Base-by-base conservation (phyloP, 2,329 filamentous ascomycete genomes). In the Trichocomaceae sp. region DNA sequence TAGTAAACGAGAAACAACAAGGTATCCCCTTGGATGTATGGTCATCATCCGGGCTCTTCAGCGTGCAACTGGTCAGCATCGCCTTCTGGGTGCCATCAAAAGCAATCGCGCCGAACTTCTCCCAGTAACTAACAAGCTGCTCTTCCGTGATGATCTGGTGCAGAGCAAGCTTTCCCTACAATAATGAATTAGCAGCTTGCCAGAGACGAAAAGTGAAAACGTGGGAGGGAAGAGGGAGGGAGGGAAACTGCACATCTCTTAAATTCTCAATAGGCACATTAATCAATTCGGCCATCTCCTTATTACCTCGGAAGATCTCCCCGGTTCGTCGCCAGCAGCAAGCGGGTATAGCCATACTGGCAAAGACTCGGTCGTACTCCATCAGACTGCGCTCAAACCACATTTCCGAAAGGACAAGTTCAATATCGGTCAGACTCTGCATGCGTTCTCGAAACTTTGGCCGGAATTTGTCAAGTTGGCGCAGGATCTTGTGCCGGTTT, bases 341-440 rank as follows among this genome's bases (percentile, higher is more conserved):
- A 13, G 93, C 93, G 0, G 93, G 93, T 59, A 99, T 92, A 1
- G 93, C 93, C 93, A 99, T 99, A 69, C 90, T 95, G 1, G 93
- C 93, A 75, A 99, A 99, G 1, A 99, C 91, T 31, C 93, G 89
- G 66, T 99, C 93, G 65, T 97, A 97, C 68, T 97, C 93, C 87
- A 97, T 93, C 62, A 99, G 75, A 60, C 88, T 93, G 65, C 87
- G 84, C 72, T 99, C 93, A 67, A 99, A 97, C 92, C 93, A 97
- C 90, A 97, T 96, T 73, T 99, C 93, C 10, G 97, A 92, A 57
- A 91, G 84, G 26, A 97, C 86, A 23, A 99, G 82, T 71, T 99
- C 90, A 69, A 96, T 88, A 71, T 99, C 93, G 1, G 89, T 96
- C 66, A 97, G 77, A 33, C 81, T 85, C 61, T 97, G 90, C 69